A percentile compares a stretch with the other conserved stretches of the same genome.
These are phyloP conservation scores for Bacidia rubella DNA, from an alignment of 495 filamentous ascomycete genomes.

Conservation along the genomic window DNA sequence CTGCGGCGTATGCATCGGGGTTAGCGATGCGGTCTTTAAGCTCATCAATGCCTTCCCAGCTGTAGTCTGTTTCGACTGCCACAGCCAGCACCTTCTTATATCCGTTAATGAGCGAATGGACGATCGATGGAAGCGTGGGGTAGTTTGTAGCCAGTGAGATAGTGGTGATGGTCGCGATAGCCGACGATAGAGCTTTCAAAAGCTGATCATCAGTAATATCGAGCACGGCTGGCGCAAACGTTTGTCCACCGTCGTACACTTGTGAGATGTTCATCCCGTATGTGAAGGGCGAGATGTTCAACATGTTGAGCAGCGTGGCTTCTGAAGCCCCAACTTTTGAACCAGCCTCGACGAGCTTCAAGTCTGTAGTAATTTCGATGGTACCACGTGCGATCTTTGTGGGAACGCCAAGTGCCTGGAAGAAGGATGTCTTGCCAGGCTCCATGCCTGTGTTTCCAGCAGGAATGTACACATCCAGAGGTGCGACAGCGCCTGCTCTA, in stretches of 20 bases:
- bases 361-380: constrained; percentile 97
- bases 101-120: constrained; percentile 85
- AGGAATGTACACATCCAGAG: constrained; percentile 78
- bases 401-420: constrained; percentile 99
- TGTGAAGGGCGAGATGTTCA: constrained; percentile 99
- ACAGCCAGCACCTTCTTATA: constrained; percentile 97
- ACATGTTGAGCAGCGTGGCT: constrained; percentile 95
- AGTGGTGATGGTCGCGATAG: constrained; percentile 74
- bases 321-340: constrained; percentile 96
- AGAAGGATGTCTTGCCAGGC: constrained; percentile 99
- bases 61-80: constrained; percentile 79
- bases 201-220: constrained; percentile 92
- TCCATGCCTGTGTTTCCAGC: constrained; percentile 99
- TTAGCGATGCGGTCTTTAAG: constrained; percentile 99
- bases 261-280: constrained; percentile 94
- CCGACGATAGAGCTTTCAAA: constrained; percentile 65
- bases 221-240: constrained; percentile 68
- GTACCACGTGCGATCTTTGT: constrained; percentile 99
- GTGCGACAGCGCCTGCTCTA: constrained; percentile 90
- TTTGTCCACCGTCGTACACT: constrained; percentile 93
- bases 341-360: constrained; percentile 92
- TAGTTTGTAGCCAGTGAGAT: constrained; percentile 85
- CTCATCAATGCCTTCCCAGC: constrained; percentile 90
- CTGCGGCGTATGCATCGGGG: constrained; percentile 80
- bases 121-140: constrained; percentile 91